These are phyloP conservation scores for Boletus albobrunnescens DNA, from an alignment of 1,284 basidiomycete species.

Conservation along the genomic window DNA sequence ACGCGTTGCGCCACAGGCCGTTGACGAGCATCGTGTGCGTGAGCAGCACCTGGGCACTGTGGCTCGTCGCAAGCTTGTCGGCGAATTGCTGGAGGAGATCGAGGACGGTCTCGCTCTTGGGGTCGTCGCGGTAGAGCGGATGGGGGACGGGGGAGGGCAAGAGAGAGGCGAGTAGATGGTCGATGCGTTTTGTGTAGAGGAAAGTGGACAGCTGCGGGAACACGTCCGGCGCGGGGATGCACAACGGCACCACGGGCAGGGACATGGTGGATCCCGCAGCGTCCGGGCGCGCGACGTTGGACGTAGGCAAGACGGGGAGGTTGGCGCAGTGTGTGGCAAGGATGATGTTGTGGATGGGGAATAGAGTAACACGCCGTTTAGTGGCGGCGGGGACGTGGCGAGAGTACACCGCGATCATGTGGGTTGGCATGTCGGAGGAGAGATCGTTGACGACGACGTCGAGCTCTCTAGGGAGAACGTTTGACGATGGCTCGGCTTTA, in stretches of 20 bases:
- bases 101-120: slow-evolving; percentile 10
- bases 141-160: slow-evolving; percentile 29
- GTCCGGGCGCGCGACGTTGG: slow-evolving; percentile 21
- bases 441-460: slow-evolving; percentile 26
- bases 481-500: slow-evolving; percentile 20
- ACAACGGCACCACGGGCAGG: slow-evolving; percentile 47
- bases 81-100: slow-evolving; percentile 24
- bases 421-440: slow-evolving; percentile 45
- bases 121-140: slow-evolving; percentile 18
- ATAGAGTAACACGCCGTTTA: slow-evolving; percentile 43
- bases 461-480: slow-evolving; percentile 31
- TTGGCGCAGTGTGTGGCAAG: slow-evolving; percentile 52
- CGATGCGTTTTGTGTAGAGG: slow-evolving; percentile 44
- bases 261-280: slow-evolving; percentile 23
- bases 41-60: slow-evolving; percentile 34
- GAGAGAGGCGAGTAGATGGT: slow-evolving; percentile 41
- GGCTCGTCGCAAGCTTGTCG: slow-evolving; percentile 28
- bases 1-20: slow-evolving; percentile 59
- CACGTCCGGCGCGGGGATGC: slow-evolving; percentile 46
- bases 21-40: slow-evolving; percentile 42
- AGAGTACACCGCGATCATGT: slow-evolving; percentile 50
- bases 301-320: slow-evolving; percentile 40
- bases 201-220: slow-evolving; percentile 50
- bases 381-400: slow-evolving; percentile 23
- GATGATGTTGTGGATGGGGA: slow-evolving; percentile 54